Base-by-base conservation (phyloP, 495 filamentous ascomycete species). In the Xanthoparmelia taractica region DNA sequence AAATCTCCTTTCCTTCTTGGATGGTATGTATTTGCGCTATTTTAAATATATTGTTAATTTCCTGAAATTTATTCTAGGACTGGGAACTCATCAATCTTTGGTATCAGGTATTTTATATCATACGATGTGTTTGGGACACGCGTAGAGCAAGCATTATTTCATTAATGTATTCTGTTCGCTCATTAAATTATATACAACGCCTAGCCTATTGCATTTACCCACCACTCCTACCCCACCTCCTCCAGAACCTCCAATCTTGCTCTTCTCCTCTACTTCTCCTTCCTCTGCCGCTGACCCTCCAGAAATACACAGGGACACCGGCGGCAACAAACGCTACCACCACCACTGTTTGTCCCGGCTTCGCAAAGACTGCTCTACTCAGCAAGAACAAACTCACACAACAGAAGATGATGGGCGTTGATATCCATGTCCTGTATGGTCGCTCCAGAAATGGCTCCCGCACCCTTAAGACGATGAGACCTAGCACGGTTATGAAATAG, bases 371-470 rank as follows among this genome's bases (percentile, higher is more conserved):
- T 0, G 91, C 91, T 58, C 94, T 81, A 66, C 85, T 91, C 33
- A 98, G 79, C 67, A 98, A 73, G 72, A 98, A 98, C 65, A 98
- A 71, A 71, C 90, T 96, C 18, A 98, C 94, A 69, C 94, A 98
- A 82, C 94, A 98, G 72, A 98, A 98, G 57, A 96, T 90, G 54
- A 98, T 94, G 4, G 94, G 94, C 41, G 93, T 97, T 2, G 87
- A 87, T 63, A 98, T 95, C 95, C 95, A 98, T 20, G 91, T 94
- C 71, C 82, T 84, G 74, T 97, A 98, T 3, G 94, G 91, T 29
- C 94, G 75, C 72, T 97, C 91, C 29, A 97, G 79, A 62, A 84
- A 76, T 11, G 95, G 95, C 72, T 97, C 94, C 45, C 82, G 83
- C n/a, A 97, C 87, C 31, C 94, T 79, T 65, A 98, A 78, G 37